A percentile compares a stretch with the other conserved stretches of the same genome.
Conservation (phyloP, 108 stramenopile genomes). For the Cyclotella cryptica region DNA sequence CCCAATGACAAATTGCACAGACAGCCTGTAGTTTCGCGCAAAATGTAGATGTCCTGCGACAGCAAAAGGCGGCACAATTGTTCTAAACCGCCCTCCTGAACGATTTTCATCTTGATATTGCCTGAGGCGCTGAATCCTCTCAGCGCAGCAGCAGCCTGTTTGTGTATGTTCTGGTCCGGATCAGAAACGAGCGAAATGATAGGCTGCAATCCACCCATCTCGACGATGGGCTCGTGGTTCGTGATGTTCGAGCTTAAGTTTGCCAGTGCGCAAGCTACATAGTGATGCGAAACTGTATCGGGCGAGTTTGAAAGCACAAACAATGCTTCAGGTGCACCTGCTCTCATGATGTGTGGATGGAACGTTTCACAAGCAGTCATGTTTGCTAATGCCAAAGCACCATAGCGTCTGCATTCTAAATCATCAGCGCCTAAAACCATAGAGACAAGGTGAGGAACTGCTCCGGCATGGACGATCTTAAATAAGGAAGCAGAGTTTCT, state of each 20-base stretch:
- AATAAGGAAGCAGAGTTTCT: conserved; percentile 75
- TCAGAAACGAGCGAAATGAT: conserved; percentile 69
- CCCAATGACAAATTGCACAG: conserved; percentile 74
- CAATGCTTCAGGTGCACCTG: conserved; percentile 70
- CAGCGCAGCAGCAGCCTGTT: conserved; percentile 81
- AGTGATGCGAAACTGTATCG: conserved; percentile 76
- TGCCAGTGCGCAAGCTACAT: conserved; percentile 82
- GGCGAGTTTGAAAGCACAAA: conserved; percentile 75
- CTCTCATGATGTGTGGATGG: conserved; percentile 73
- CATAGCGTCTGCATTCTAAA: conserved; percentile 55
- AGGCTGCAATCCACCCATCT: conserved; percentile 84
- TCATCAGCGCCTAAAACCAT: conserved; percentile 39
- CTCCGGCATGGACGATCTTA: conserved; percentile 84
- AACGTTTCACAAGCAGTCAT: conserved; percentile 77
- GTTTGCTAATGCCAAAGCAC: conserved; percentile 81
- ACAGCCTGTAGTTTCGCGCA: conserved; percentile 76
- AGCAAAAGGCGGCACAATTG: conserved; percentile 72
- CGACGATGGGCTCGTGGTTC: conserved; percentile 80
- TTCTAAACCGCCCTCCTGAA: conserved; percentile 86
- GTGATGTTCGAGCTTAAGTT: conserved; percentile 73
- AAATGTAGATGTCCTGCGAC: conserved; percentile 76
- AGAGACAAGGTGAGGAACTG: conserved; percentile 67
- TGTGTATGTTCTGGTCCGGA: conserved; percentile 74
- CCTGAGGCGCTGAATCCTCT: conserved; percentile 76
- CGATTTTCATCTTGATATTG: conserved; percentile 79